phyloP scores from a whole-genome alignment of 352 stramenopile species.

The Globisporangium parvum region DNA sequence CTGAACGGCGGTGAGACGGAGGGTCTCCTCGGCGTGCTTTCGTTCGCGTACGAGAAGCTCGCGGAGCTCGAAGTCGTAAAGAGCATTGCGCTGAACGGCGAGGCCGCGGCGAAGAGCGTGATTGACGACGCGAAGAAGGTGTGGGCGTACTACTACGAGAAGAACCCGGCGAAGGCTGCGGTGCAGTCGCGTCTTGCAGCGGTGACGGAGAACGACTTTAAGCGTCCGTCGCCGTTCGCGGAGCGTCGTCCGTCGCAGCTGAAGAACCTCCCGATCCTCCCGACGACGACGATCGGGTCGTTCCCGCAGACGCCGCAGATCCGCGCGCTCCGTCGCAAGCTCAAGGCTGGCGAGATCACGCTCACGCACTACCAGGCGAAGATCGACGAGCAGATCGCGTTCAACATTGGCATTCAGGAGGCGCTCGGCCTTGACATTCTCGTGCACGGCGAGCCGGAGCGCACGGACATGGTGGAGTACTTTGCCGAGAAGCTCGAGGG shows the following conservation, averaged over 20 bases:
- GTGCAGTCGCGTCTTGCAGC: constrained; percentile 54
- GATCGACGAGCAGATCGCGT: constrained; percentile 91
- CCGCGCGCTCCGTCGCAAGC: constrained; percentile 63
- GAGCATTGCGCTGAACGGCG: constrained; percentile 52
- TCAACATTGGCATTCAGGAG: constrained; percentile 90
- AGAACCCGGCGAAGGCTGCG: constrained; percentile 67
- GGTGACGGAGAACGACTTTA: constrained; percentile 72
- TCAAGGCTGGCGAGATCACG: constrained; percentile 78
- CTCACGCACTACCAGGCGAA: constrained; percentile 71
- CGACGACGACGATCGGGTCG: constrained; percentile 92
- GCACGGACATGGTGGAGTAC: constrained; percentile 95
- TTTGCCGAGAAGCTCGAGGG: constrained; percentile 92
- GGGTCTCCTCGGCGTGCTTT: constrained; percentile 66
- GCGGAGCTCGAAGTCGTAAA: constrained; percentile 82
- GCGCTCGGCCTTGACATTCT: constrained; percentile 90
- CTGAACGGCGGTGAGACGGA: constrained; percentile 70
- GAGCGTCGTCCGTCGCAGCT: constrained; percentile 69
- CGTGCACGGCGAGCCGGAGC: constrained; percentile 91
- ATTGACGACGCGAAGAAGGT: constrained; percentile 56
- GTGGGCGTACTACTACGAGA: constrained; percentile 74
- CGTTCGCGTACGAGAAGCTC: constrained; percentile 90
- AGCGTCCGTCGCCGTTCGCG: constrained; percentile 74
- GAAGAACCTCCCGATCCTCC: constrained; percentile 67
- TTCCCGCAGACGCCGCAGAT: constrained; percentile 93
- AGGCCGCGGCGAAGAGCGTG: constrained; percentile 41